Percentiles rank a stretch among this genome's conserved stretches.
Evolutionary conservation across 2,329 filamentous ascomycete species (phyloP).

Genomic region (Escovopsis sp.): DNA sequence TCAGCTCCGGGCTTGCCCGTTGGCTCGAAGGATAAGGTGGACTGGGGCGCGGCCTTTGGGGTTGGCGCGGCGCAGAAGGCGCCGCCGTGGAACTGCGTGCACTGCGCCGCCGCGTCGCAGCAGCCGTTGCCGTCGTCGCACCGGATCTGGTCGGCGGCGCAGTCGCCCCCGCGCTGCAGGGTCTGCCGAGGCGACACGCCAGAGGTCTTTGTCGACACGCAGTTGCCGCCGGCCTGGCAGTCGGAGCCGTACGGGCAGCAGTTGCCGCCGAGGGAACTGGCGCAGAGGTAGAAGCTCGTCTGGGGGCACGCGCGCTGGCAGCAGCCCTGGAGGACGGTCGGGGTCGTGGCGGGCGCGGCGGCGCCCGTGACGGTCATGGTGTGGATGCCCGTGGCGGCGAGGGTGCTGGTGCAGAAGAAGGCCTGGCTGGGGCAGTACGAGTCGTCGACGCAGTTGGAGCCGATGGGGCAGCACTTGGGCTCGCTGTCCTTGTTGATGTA

Average conservation of each 20-base stretch:
- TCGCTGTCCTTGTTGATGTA: constrained; percentile 22
- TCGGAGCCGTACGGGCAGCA: constrained; percentile 33
- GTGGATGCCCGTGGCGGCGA: constrained; percentile 13
- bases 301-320: constrained; percentile 25
- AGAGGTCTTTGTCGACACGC: constrained; percentile 17
- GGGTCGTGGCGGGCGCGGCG: constrained; percentile 3
- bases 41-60: constrained; percentile 15
- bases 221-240: constrained; percentile 24
- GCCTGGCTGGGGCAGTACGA: constrained; percentile 19
- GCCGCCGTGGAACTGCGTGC: constrained; percentile 22
- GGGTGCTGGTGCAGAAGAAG: constrained; percentile 20
- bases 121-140: constrained; percentile 35
- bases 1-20: neutral
- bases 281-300: constrained; percentile 30
- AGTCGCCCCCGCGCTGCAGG: constrained; percentile 23
- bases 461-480: constrained; percentile 27
- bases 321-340: constrained; percentile 18
- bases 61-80: constrained; percentile 26
- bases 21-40: constrained; percentile 8
- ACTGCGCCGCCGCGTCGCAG: constrained; percentile 30
- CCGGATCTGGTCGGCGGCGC: constrained; percentile 28
- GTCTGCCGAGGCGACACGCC: constrained; percentile 16
- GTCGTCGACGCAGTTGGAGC: constrained; percentile 25
- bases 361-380: constrained; percentile 6
- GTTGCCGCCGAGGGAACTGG: constrained; percentile 26